Evolutionary conservation across 192 early-diverging fungal species (phyloP).

Genomic region (Coemansia sp.): DNA sequence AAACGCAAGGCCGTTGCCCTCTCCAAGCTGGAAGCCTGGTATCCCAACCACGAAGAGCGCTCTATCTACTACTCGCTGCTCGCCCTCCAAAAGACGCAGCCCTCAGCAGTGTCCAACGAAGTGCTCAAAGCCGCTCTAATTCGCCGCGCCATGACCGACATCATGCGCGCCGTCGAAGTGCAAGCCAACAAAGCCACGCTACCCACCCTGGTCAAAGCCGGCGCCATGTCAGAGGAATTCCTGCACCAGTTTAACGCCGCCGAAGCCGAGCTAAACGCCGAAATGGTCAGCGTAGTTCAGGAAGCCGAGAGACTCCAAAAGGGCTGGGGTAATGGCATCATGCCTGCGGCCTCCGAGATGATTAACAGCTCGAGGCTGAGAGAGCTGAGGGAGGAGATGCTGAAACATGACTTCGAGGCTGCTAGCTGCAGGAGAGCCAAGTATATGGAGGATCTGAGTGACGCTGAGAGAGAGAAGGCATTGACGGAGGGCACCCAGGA

Average conservation of each 20-base stretch:
- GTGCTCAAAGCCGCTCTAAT: conserved; percentile 74
- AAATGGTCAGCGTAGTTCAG: conserved; percentile 74
- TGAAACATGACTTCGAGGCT: conserved; percentile 41
- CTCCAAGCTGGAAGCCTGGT: conserved; percentile 66
- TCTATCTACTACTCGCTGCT: conserved; percentile 66
- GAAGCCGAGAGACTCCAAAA: conserved; percentile 78
- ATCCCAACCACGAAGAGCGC: conserved; percentile 59
- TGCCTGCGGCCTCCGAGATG: conserved; percentile 77
- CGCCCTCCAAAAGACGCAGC: conserved; percentile 49
- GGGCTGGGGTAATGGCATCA: conserved; percentile 83
- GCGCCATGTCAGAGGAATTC: conserved; percentile 80
- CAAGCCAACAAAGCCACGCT: conserved; percentile 79
- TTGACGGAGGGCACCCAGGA: conserved; percentile 57
- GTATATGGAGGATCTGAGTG: conserved; percentile 44
- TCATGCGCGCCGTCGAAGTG: conserved; percentile 69
- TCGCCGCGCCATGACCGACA: conserved; percentile 76
- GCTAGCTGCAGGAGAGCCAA: conserved; percentile 31
- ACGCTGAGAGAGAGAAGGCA: conserved; percentile 54
- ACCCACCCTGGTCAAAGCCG: conserved; percentile 68
- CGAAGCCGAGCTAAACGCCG: conserved; percentile 75
- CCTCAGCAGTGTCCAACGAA: conserved; percentile 55
- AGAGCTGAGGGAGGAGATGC: conserved; percentile 52
- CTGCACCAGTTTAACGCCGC: conserved; percentile 71
- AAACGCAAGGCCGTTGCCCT: conserved; percentile 51
- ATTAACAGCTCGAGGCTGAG: conserved; percentile 64